phyloP scores from a whole-genome alignment of 2,329 filamentous ascomycete genomes.

The Emergomyces africanus region DNA sequence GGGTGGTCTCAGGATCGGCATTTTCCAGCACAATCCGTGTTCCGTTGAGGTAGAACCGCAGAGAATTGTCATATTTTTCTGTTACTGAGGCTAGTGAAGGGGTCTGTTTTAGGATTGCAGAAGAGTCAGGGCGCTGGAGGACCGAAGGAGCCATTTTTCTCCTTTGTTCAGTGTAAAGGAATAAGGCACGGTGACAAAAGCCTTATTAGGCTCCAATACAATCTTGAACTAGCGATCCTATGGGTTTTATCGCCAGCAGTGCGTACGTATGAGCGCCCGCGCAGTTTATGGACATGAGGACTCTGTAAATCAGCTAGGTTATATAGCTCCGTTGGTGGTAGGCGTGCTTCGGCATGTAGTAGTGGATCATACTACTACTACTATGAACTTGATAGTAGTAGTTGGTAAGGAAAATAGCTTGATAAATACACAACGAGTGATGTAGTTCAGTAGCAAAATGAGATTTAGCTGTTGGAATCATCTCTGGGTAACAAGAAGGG shows the following conservation, averaged over 20 bases:
- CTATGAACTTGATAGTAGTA: too few relatives aligned
- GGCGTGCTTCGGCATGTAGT: too few relatives aligned
- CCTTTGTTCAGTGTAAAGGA: background rate
- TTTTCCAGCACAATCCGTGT: constrained; percentile 76
- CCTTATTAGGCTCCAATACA: background rate
- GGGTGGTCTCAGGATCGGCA: constrained; percentile 79
- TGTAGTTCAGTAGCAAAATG: background rate
- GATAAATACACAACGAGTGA: background rate
- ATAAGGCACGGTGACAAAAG: background rate
- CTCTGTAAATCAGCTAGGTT: too few relatives aligned
- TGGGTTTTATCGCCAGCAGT: background rate
- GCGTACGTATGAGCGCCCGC: background rate
- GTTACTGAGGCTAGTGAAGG: constrained; percentile 50
- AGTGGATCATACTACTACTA: too few relatives aligned
- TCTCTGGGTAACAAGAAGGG: too few relatives aligned
- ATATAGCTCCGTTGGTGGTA: background rate
- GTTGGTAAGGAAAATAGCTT: too few relatives aligned
- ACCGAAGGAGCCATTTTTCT: background rate
- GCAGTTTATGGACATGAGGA: background rate
- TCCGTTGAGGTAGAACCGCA: constrained; percentile 90
- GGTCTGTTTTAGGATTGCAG: background rate
- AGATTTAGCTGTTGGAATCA: too few relatives aligned
- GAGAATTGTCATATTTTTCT: constrained; percentile 68
- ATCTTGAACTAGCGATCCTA: background rate
- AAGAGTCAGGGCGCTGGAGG: background rate